Evolutionary conservation across 1,139 yeast species (phyloP), one percentile per base, ranked within the genome.

Genomic region (Sporopachydermia cereana): DNA sequence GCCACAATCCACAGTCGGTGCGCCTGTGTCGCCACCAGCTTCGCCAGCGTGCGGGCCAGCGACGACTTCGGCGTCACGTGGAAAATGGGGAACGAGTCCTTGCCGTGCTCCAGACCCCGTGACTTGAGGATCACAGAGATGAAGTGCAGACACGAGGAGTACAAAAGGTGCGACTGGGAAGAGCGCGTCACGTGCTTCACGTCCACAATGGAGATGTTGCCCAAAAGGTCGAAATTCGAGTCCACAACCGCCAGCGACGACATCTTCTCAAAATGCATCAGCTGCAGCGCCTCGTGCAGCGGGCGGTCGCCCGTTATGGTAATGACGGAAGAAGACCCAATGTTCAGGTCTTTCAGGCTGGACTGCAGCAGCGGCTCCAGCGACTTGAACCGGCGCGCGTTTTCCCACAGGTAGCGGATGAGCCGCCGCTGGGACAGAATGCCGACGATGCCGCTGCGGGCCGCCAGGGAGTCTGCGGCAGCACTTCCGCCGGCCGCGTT

Each of bases 231-330:
- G 54, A 77, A 70, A 52, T 79, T 76, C 49, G 77, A 68, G 64
- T 91, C 97, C 46, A 89, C 84, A n/a, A 91, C 96, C 0, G 98
- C 97, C 46, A 91, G 73, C 23, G 96, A 88, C 3, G 93, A 82
- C 31, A 91, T 86, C 52, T 89, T 77, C 53, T 84, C 84, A 43
- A 69, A 69, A 61, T 84, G 85, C 97, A 91, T 89, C 56, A 79
- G 79, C 54, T 77, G 69, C 48, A 91, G 72, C 0, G 96, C 97
- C 56, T 86, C 94, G 49, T 89, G 82, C 53, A 91, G 75, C 5
- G 79, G 76, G 55, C 83, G 89, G 56, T 89, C 96, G 44, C 93
- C 97, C 54, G 71, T 78, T 42, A 89, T 82, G 23, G 91, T 76
- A 31, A 88, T 72, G 36, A 94, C 95, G 24, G 53, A 62, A 31